Evolutionary conservation across 1,284 basidiomycete genomes (phyloP).

Genomic region (Pseudozyma flocculosa): DNA sequence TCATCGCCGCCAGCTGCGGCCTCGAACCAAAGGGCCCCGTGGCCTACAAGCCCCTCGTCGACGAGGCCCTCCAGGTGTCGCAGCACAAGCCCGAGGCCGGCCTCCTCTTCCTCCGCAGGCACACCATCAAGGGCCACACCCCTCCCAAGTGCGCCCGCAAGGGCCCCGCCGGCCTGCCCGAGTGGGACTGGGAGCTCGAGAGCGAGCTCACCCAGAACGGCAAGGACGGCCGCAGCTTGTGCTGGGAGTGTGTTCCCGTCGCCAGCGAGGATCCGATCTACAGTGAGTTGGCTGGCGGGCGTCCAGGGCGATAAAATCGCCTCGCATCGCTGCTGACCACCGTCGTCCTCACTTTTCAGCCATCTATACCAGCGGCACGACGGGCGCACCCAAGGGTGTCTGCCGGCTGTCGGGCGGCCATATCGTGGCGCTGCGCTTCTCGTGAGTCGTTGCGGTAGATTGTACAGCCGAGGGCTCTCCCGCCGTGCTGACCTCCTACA

Average conservation of each 20-base stretch:
- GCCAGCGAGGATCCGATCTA: slow-evolving; percentile 46
- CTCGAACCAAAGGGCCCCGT: slow-evolving; percentile 51
- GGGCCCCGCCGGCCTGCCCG: slow-evolving; percentile 21
- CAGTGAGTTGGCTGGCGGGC: slow-evolving; percentile 4
- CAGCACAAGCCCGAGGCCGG: slow-evolving; percentile 40
- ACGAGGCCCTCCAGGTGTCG: slow-evolving; percentile 35
- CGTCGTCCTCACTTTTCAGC: neutral
- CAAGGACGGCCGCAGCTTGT: slow-evolving; percentile 22
- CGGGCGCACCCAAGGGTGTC: slow-evolving; percentile 52
- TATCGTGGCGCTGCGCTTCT: slow-evolving; percentile 43
- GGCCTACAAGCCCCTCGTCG: slow-evolving; percentile 51
- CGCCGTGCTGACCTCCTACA: no score
- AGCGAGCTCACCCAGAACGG: slow-evolving; percentile 12
- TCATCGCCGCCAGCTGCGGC: slow-evolving; percentile 49
- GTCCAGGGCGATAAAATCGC: slow-evolving; percentile 2
- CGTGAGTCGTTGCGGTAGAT: no score
- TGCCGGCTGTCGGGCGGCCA: slow-evolving; percentile 46
- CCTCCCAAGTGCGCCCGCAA: slow-evolving; percentile 13
- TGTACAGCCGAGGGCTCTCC: no score
- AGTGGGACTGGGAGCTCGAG: slow-evolving; percentile 49
- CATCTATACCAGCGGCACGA: slow-evolving; percentile 48
- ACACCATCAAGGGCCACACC: slow-evolving; percentile 41
- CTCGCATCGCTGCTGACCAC: no score
- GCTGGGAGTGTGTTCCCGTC: slow-evolving; percentile 42
- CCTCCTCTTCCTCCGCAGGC: slow-evolving; percentile 36